Conservation (phyloP, 1,139 yeast genomes). For the Petasospora rhodanensis region DNA sequence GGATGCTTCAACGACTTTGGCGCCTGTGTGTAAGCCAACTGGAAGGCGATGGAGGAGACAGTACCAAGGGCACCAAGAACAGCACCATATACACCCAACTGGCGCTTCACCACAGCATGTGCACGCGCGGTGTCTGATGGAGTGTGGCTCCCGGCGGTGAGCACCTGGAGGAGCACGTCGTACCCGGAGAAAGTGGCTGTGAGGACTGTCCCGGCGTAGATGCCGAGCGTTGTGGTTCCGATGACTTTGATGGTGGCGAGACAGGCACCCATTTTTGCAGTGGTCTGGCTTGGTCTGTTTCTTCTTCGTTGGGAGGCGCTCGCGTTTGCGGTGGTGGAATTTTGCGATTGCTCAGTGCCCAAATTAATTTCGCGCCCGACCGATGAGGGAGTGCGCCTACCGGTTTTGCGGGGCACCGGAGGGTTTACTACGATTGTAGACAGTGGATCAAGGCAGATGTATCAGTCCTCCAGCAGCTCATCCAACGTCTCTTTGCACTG, state of each 20-base stretch:
- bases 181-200: conserved; percentile 51
- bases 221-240: conserved; percentile 86
- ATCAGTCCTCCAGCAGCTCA: too few species aligned
- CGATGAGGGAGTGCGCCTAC: too few species aligned
- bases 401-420: too few species aligned
- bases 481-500: too few species aligned
- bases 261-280: conserved; percentile 25
- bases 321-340: too few species aligned
- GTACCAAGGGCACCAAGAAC: conserved; percentile 24
- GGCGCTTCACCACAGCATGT: conserved; percentile 14
- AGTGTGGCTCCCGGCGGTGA: conserved; percentile 12
- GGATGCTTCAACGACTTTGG: conserved; percentile 31
- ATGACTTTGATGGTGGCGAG: conserved; percentile 35
- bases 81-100: conserved; percentile 23
- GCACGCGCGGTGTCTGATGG: conserved; percentile 6
- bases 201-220: conserved; percentile 91
- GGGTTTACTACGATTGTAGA: too few species aligned
- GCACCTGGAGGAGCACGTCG: conserved; percentile 24
- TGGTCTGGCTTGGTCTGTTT: too few species aligned
- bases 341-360: too few species aligned
- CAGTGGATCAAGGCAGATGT: too few species aligned
- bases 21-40: conserved; percentile 28
- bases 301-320: too few species aligned
- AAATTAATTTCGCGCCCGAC: too few species aligned
- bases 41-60: conserved; percentile 28